Evolutionary conservation across 108 stramenopile genomes (phyloP).

Genomic region (Asterionellopsis glacialis): DNA sequence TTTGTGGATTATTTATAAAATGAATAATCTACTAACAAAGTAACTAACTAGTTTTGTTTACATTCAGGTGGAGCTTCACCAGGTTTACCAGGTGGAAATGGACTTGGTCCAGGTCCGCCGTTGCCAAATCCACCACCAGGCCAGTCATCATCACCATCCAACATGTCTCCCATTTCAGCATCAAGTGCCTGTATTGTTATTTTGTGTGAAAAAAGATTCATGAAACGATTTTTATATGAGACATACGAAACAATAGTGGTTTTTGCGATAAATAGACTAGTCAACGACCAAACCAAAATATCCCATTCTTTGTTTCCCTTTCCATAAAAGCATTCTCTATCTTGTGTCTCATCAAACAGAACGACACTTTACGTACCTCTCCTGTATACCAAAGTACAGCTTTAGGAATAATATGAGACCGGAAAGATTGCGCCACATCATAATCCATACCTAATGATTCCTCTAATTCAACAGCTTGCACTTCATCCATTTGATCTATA

Average conservation of each 20-base stretch:
- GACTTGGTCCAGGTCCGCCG: not conserved
- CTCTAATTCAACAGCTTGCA: constrained; percentile 75
- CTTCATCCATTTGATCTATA: constrained; percentile 71
- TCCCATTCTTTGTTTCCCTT: no score
- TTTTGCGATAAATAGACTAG: no score
- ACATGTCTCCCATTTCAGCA: constrained; percentile 31
- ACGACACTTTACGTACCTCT: constrained; percentile 21
- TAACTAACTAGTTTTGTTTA: constrained; percentile 26
- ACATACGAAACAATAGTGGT: not conserved
- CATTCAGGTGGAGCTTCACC: constrained; percentile 25
- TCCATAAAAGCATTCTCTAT: no score
- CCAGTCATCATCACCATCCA: constrained; percentile 21
- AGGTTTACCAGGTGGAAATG: constrained; percentile 4
- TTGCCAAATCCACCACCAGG: not conserved
- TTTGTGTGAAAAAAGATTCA: not conserved
- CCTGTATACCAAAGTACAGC: constrained; percentile 94
- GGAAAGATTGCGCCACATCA: constrained; percentile 87
- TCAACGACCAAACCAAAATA: no score
- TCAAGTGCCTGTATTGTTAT: constrained; percentile 41
- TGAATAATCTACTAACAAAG: no score
- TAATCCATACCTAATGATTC: constrained; percentile 86
- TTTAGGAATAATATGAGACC: constrained; percentile 83
- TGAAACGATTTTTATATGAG: not conserved
- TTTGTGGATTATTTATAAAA: no score
- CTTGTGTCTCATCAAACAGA: no score